Evolutionary conservation across 2,329 filamentous ascomycete species (phyloP), one percentile per base, ranked within the genome.

Genomic region (Fusarium acutatum): DNA sequence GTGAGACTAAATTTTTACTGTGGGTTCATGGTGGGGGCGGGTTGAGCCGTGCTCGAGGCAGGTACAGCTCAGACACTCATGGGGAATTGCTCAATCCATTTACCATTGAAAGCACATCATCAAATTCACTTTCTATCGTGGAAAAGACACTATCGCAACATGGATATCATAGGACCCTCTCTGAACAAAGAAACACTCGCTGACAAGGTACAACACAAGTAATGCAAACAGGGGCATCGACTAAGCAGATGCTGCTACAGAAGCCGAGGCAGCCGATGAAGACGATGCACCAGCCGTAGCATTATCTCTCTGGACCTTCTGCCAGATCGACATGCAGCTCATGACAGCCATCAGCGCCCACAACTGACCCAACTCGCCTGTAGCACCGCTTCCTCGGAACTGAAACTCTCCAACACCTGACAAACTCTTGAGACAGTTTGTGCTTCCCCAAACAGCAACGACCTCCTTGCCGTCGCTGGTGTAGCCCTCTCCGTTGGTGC

Each of bases 291-390:
- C 6, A 35, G 15, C 15, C 7, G 30, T 66, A 26, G 56, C 64
- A 46, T 58, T 57, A 24, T 71, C 61, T 41, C 74, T 61, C 49
- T 56, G 65, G 2, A 49, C 46, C 56, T 63, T 68, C 24, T 75
- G 63, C 71, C 75, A 78, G 28, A 78, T 75, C 8, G 71, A 73
- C 71, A 78, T 64, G 11, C 65, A 74, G n/a, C 76, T 79, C 75
- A 77, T 77, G 30, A 79, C 47, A 14, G 67, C 72, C 76, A 78
- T 79, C 35, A 79, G 35, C 13, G 54, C 56, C 77, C 77, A 79
- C 6, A 67, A 50, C 3, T 69, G 60, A 1, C 77, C 77, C 44
- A 79, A 56, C 67, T 79, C 77, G 26, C 76, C 77, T 18, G 74
- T 73, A 7, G 74, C 69, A n/a, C 77, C 77, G 20, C 74, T 77